phyloP scores from a whole-genome alignment of 2,329 filamentous ascomycete genomes.

The Huntiella moniliformis region DNA sequence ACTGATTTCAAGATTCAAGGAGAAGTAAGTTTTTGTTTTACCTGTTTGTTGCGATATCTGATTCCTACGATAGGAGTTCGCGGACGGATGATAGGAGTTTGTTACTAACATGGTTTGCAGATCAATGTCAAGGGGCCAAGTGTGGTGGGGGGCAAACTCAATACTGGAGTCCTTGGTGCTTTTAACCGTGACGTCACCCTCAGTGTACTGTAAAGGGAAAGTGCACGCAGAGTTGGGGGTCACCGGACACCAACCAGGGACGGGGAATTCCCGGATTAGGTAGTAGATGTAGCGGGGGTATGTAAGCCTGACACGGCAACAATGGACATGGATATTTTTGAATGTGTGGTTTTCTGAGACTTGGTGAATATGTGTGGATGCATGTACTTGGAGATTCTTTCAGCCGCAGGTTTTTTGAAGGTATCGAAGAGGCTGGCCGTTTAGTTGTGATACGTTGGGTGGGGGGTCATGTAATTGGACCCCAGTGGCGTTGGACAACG shows the following conservation, averaged over 20 bases:
- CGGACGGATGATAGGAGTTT: not conserved
- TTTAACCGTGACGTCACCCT: conserved; percentile 59
- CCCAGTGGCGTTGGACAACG: not conserved
- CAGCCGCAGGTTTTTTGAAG: too few relatives aligned
- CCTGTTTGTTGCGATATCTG: not conserved
- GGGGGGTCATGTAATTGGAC: too few relatives aligned
- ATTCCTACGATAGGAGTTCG: not conserved
- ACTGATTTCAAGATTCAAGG: conserved; percentile 43
- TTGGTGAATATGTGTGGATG: too few relatives aligned
- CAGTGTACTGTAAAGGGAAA: conserved; percentile 26
- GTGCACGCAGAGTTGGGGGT: not conserved
- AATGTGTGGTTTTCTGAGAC: too few relatives aligned
- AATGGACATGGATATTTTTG: not conserved
- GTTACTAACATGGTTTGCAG: not conserved
- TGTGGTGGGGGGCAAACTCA: conserved; percentile 48
- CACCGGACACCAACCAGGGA: not conserved
- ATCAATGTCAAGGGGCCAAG: conserved; percentile 19
- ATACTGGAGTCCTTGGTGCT: conserved; percentile 42
- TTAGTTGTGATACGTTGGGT: too few relatives aligned
- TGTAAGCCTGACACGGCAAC: not conserved
- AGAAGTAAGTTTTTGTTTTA: conserved; percentile 29
- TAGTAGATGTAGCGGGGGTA: not conserved
- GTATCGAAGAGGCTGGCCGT: too few relatives aligned
- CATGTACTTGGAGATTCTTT: too few relatives aligned
- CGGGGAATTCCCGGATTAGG: not conserved